Evolutionary conservation across 805 yeast species (phyloP).

Genomic region (Wickerhamomyces mucosus): DNA sequence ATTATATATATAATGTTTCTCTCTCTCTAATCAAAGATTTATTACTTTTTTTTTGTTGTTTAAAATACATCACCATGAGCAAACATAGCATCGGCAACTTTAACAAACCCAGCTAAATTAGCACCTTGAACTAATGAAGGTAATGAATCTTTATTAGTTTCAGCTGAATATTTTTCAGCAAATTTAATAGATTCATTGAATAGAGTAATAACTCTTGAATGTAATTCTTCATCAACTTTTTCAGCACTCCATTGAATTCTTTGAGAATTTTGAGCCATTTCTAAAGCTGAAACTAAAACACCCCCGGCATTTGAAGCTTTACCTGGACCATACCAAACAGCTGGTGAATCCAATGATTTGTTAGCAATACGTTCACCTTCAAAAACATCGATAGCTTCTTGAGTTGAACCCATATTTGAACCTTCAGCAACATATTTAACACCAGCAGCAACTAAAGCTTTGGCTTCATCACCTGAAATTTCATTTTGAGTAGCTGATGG

Average conservation of each 20-base stretch:
- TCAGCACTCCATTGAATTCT: constrained; percentile 86
- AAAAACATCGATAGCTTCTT: constrained; percentile 91
- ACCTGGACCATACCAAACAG: constrained; percentile 98
- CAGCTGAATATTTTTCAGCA: constrained; percentile 71
- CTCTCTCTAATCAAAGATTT: no score
- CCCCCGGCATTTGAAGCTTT: constrained; percentile 99
- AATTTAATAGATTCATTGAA: constrained; percentile 89
- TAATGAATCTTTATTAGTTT: constrained; percentile 51
- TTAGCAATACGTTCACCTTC: constrained; percentile 64
- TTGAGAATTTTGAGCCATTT: constrained; percentile 99
- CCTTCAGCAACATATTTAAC: constrained; percentile 95
- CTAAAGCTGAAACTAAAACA: constrained; percentile 97
- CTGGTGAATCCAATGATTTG: constrained; percentile 31
- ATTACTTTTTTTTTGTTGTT: no score
- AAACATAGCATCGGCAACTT: constrained; percentile 97
- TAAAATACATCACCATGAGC: constrained; percentile 78
- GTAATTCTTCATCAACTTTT: constrained; percentile 85
- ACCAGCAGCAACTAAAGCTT: constrained; percentile 87
- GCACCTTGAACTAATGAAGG: constrained; percentile 99
- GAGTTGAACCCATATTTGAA: constrained; percentile 98
- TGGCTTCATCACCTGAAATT: constrained; percentile 94
- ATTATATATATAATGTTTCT: no score
- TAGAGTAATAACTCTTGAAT: constrained; percentile 87
- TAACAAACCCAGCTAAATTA: constrained; percentile 96
- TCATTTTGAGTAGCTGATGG: constrained; percentile 99